A percentile compares a stretch with the other conserved stretches of the same genome.
Evolutionary conservation across 257 asterid species (phyloP).

Genomic region (Voacanga thouarsii): DNA sequence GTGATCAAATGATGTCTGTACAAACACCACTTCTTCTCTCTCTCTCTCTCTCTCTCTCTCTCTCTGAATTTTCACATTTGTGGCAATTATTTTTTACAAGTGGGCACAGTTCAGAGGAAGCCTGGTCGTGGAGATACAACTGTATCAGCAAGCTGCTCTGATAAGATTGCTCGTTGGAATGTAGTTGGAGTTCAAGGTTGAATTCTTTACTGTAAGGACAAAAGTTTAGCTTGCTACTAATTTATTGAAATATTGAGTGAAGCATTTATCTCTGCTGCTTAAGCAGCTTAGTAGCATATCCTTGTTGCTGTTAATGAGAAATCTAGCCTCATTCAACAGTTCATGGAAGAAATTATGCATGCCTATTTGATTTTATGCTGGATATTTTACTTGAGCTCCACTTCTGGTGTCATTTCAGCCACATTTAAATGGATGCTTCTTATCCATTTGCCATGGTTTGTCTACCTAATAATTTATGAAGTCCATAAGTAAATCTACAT

Average conservation of each 20-base stretch:
- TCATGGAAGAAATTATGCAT: neutral
- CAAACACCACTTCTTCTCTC: neutral
- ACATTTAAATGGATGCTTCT: neutral
- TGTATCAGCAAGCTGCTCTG: conserved; percentile 94
- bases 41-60: neutral
- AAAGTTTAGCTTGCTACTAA: neutral
- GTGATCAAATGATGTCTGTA: neutral
- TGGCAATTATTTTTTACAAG: conserved; percentile 32
- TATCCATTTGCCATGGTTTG: neutral
- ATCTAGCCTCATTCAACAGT: neutral
- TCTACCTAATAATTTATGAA: neutral
- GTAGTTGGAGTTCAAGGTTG: conserved; percentile 95
- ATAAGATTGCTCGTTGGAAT: conserved; percentile 95
- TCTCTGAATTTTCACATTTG: conserved; percentile 5
- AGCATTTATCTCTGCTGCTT: neutral
- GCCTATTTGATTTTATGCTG: neutral
- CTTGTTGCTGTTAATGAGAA: neutral
- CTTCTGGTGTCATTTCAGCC: too few relatives aligned
- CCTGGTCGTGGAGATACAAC: conserved; percentile 98
- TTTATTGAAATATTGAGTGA: neutral
- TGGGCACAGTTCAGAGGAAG: conserved; percentile 78
- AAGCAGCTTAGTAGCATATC: neutral
- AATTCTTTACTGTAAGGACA: neutral
- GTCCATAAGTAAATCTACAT: neutral
- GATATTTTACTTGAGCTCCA: neutral